phyloP scores from a whole-genome alignment of 768 basidiomycete genomes.

The Suillus luteus region DNA sequence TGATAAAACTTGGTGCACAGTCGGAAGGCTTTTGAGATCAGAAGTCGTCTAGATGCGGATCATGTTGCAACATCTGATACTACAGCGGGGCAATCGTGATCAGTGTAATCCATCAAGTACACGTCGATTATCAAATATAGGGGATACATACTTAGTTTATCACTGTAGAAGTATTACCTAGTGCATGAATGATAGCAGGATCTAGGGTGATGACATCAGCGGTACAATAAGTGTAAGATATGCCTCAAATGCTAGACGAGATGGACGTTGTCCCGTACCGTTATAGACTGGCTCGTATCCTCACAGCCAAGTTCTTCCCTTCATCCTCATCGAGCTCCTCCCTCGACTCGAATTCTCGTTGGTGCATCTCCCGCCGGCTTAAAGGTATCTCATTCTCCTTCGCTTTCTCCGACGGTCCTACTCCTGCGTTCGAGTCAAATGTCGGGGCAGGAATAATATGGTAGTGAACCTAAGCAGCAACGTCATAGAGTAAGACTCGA shows the following conservation, averaged over 20 bases:
- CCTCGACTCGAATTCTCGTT: conserved; percentile 57
- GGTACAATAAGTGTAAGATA: neutral
- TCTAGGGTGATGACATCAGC: neutral
- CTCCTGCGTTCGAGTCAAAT: conserved; percentile 29
- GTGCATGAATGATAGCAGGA: neutral
- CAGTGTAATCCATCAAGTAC: neutral
- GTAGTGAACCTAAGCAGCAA: conserved; percentile 60
- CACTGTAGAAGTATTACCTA: neutral
- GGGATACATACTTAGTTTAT: neutral
- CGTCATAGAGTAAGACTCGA: conserved; percentile 5
- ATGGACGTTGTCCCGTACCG: neutral
- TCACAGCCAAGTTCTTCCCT: conserved; percentile 45
- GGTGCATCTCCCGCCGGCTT: conserved; percentile 57
- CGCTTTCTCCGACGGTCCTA: neutral
- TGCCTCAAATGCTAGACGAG: neutral
- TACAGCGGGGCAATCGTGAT: neutral
- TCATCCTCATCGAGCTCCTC: conserved; percentile 62
- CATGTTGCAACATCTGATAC: neutral
- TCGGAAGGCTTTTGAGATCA: neutral
- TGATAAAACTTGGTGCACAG: neutral
- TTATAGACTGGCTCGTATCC: conserved; percentile 48
- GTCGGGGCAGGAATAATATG: conserved; percentile 75
- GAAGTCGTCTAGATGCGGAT: neutral
- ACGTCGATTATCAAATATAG: neutral
- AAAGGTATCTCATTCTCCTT: conserved; percentile 27